These are phyloP conservation scores for Alternaria atra DNA, from an alignment of 2,329 filamentous ascomycete species.

Conservation along the genomic window DNA sequence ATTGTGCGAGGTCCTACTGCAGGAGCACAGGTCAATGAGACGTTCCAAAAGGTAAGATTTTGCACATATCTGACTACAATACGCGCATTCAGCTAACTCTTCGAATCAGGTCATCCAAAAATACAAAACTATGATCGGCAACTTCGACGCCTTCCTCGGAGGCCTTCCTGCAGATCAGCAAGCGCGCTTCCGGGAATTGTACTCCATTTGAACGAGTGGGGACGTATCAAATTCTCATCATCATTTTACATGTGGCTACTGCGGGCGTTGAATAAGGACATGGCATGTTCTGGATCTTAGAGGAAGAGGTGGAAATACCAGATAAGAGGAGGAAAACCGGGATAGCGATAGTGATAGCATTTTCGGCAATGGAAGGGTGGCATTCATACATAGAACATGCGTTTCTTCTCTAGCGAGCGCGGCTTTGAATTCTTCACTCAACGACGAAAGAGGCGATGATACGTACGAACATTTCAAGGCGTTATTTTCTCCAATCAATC, in stretches of 20 bases:
- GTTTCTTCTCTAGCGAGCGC: not conserved
- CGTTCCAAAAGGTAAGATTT: conserved; percentile 71
- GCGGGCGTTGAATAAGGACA: conserved; percentile 37
- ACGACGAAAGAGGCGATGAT: not conserved
- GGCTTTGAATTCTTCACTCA: not conserved
- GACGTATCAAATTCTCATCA: conserved; percentile 15
- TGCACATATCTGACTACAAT: not conserved
- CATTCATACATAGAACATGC: conserved; percentile 3
- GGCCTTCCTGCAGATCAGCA: conserved; percentile 57
- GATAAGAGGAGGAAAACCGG: not conserved
- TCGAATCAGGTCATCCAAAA: conserved; percentile 57
- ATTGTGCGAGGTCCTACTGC: conserved; percentile 62
- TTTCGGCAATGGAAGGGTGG: not conserved
- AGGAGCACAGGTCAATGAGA: conserved; percentile 69
- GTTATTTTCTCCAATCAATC: not conserved
- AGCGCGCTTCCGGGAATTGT: conserved; percentile 55
- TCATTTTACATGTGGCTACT: conserved; percentile 22
- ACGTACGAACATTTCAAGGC: not conserved
- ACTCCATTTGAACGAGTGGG: conserved; percentile 41
- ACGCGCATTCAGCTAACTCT: conserved; percentile 16
- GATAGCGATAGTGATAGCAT: not conserved
- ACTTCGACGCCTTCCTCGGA: conserved; percentile 62
- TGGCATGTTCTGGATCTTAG: conserved; percentile 17
- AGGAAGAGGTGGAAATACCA: conserved; percentile 39
- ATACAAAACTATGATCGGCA: conserved; percentile 64